Evolutionary conservation across 441 rosid species (phyloP).

Genomic region (Syzygium malaccense): DNA sequence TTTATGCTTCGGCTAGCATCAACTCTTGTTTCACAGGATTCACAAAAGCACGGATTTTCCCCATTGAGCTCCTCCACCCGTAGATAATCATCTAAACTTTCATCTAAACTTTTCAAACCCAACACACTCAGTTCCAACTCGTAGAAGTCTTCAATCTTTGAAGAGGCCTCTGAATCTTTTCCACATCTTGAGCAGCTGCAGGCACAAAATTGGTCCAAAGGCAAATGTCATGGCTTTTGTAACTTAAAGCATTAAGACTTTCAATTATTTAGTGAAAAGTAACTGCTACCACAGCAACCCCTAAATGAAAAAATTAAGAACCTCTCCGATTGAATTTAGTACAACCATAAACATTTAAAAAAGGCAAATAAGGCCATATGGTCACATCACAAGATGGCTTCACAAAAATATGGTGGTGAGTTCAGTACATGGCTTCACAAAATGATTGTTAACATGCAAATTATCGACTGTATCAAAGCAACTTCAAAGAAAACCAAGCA

Average conservation of each 20-base stretch:
- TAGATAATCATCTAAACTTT: conserved; percentile 89
- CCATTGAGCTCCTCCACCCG: conserved; percentile 86
- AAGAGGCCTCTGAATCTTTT: conserved; percentile 87
- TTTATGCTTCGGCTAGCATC: conserved; percentile 97
- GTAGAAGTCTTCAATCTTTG: conserved; percentile 88
- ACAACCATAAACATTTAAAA: background rate
- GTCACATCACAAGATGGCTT: background rate
- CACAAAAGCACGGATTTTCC: conserved; percentile 90
- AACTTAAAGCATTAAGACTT: background rate
- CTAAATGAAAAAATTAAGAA: background rate
- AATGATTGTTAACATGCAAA: background rate
- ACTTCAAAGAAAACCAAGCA: background rate
- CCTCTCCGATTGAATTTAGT: background rate
- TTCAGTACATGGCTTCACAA: background rate
- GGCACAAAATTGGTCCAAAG: background rate
- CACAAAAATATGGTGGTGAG: background rate
- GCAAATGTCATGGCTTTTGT: background rate
- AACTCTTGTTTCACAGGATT: conserved; percentile 75
- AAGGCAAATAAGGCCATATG: background rate
- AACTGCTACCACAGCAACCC: background rate
- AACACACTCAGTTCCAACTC: conserved; percentile 92
- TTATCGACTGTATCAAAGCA: background rate
- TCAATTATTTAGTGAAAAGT: background rate
- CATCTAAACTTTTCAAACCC: conserved; percentile 79
- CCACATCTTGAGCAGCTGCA: conserved; percentile 88